These are phyloP conservation scores for Suillus alpinus DNA, from an alignment of 768 basidiomycete species.

Conservation along the genomic window DNA sequence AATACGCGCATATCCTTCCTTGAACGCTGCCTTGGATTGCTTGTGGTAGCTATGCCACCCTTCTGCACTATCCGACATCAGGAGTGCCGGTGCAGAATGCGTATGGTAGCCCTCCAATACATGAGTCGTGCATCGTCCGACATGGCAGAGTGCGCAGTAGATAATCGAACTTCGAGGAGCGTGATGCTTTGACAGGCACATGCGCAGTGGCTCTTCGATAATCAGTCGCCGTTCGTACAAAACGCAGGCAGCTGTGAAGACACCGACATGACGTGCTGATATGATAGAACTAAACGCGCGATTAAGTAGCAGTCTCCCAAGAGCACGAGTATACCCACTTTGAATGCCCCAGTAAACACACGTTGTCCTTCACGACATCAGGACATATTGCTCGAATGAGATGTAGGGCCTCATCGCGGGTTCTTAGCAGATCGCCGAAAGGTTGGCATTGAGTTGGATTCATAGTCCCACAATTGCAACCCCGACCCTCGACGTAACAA, in stretches of 20 bases:
- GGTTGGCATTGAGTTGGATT: constrained; percentile 54
- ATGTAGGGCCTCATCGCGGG: constrained; percentile 38
- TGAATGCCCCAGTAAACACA: constrained; percentile 17
- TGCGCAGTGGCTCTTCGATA: constrained; percentile 8
- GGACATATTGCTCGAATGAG: constrained; percentile 21
- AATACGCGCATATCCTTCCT: constrained; percentile 9
- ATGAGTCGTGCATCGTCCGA: constrained; percentile 35
- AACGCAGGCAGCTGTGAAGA: constrained; percentile 33
- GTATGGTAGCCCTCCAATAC: constrained; percentile 30
- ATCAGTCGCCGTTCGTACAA: constrained; percentile 20
- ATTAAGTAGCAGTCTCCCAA: constrained; percentile 4
- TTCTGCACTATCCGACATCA: constrained; percentile 15
- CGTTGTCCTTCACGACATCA: constrained; percentile 8
- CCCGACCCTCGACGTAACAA: constrained; percentile 78
- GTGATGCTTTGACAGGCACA: constrained; percentile 10
- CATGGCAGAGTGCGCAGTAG: constrained; percentile 37
- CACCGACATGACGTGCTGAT: constrained; percentile 19
- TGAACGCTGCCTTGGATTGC: constrained; percentile 15
- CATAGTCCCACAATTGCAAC: constrained; percentile 65
- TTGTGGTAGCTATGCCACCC: constrained; percentile 37
- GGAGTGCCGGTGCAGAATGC: constrained; percentile 37
- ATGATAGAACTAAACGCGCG: constrained; percentile 20
- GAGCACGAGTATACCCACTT: constrained; percentile 17
- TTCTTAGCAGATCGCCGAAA: constrained; percentile 43
- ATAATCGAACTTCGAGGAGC: constrained; percentile 21